Conservation (phyloP, 148 eudicot genomes). For the Vaccinium vitisidaea region DNA sequence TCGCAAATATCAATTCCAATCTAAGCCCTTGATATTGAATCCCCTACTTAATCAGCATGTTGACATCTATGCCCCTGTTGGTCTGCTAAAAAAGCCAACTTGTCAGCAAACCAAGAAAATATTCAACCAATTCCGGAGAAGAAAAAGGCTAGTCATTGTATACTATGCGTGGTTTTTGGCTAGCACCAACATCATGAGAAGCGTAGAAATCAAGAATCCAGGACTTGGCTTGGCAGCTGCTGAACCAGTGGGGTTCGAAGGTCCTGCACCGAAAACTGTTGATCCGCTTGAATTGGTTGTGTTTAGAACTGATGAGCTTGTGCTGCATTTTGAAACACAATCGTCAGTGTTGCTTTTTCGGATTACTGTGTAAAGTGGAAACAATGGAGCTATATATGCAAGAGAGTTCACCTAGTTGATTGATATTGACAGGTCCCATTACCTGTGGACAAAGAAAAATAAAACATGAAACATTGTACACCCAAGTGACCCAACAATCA, state of each 20-base stretch:
- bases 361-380: not conserved
- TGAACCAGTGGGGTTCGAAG: slow-evolving; percentile 42
- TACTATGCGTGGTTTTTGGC: not conserved
- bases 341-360: not conserved
- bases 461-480: not conserved
- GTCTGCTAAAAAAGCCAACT: slow-evolving; percentile 19
- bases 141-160: not conserved
- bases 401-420: slow-evolving; percentile 66
- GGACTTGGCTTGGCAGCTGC: slow-evolving; percentile 16
- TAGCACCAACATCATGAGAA: slow-evolving; percentile 14
- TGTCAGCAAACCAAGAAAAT: slow-evolving; percentile 11
- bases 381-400: not conserved
- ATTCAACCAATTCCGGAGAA: not conserved
- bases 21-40: slow-evolving; percentile 3
- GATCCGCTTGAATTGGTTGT: slow-evolving; percentile 71
- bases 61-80: slow-evolving; percentile 6
- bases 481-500: not conserved
- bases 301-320: slow-evolving; percentile 82
- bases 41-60: slow-evolving; percentile 7
- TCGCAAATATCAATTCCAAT: not conserved
- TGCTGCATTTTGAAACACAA: slow-evolving; percentile 50
- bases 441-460: slow-evolving; percentile 46
- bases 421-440: slow-evolving; percentile 64
- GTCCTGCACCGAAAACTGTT: slow-evolving; percentile 69
- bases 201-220: not conserved